Conservation (phyloP, 2,329 filamentous ascomycete species). For the Calycina marina region DNA sequence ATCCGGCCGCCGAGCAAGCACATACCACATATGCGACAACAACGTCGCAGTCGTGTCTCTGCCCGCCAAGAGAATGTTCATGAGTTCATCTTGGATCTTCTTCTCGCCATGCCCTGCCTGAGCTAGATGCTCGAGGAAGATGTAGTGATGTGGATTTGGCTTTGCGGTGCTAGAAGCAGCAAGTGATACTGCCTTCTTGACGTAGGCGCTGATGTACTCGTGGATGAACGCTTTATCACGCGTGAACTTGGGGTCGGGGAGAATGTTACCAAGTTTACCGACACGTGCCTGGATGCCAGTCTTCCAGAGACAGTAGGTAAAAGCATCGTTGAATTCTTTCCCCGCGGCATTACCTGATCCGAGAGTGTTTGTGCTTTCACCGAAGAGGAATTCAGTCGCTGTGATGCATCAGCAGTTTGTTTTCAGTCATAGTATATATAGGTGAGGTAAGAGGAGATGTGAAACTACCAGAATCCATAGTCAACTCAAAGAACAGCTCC, state of each 20-base stretch:
- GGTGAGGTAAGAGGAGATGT: too few relatives aligned
- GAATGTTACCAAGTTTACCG: conserved; percentile 14
- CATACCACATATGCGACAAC: conserved; percentile 19
- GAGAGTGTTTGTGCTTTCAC: conserved; percentile 36
- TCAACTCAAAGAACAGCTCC: conserved; percentile 45
- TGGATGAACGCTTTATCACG: conserved; percentile 15
- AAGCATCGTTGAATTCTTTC: conserved; percentile 23
- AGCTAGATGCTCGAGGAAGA: conserved; percentile 35
- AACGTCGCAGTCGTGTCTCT: conserved; percentile 10
- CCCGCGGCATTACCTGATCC: conserved; percentile 7
- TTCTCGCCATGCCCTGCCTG: conserved; percentile 8
- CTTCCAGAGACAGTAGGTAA: conserved; percentile 21
- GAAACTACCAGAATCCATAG: conserved; percentile 33
- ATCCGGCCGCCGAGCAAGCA: conserved; percentile 6
- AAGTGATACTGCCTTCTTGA: conserved; percentile 13
- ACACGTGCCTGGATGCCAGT: conserved; percentile 16
- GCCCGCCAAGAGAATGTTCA: conserved; percentile 10
- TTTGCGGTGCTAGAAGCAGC: conserved; percentile 11
- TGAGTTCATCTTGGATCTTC: conserved; percentile 13
- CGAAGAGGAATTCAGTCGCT: conserved; percentile 54
- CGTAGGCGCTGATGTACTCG: conserved; percentile 17
- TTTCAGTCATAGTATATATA: neutral
- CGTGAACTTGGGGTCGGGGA: conserved; percentile 16
- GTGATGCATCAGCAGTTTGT: neutral
- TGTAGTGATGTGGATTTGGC: conserved; percentile 21